Conservation (phyloP, 441 rosid species). For the Pelargonium fulgidum region DNA sequence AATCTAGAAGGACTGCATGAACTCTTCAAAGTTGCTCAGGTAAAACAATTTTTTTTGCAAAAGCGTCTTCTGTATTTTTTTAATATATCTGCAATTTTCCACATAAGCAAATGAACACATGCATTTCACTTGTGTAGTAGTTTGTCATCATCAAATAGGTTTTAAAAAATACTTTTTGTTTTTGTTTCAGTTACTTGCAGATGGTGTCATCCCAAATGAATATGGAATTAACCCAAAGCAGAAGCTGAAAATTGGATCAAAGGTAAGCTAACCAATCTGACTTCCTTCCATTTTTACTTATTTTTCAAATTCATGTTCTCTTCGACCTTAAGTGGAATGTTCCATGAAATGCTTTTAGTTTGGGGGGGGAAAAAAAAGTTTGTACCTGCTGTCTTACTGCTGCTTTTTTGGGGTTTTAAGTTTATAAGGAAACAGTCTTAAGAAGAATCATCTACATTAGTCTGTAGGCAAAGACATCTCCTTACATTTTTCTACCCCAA, state of each 20-base stretch:
- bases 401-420: not conserved
- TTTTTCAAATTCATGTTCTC: not conserved
- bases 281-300: not conserved
- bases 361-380: not conserved
- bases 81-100: not conserved
- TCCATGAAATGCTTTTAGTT: slow-evolving; percentile 1
- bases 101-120: not conserved
- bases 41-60: slow-evolving; percentile 22
- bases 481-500: not conserved
- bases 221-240: slow-evolving; percentile 98
- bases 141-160: slow-evolving; percentile 13
- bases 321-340: not conserved
- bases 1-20: slow-evolving; percentile 81
- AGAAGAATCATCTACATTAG: not conserved
- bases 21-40: slow-evolving; percentile 99
- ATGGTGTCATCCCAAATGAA: slow-evolving; percentile 99
- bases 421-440: not conserved
- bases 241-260: slow-evolving; percentile 96
- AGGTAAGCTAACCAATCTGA: slow-evolving; percentile 35
- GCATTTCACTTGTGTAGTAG: slow-evolving; percentile 4
- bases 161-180: slow-evolving; percentile 12
- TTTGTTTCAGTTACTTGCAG: slow-evolving; percentile 82
- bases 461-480: not conserved
- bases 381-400: not conserved
- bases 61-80: not conserved